Evolutionary conservation across 1,284 basidiomycete genomes (phyloP), one percentile per base, ranked within the genome.

Genomic region (Bondarzewia mesenterica): DNA sequence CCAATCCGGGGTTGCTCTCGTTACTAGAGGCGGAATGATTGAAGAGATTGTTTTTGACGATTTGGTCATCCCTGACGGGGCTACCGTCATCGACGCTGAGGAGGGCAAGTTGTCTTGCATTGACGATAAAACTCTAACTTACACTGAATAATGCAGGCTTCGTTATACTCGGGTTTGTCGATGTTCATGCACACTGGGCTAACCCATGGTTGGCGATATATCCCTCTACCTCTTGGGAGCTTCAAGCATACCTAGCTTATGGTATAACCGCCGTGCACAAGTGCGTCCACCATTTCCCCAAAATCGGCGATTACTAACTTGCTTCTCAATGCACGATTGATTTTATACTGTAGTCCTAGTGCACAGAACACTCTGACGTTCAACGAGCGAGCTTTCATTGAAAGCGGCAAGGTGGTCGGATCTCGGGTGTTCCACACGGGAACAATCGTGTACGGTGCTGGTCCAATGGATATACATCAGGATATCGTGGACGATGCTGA

Each of bases 211-310:
- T 14, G 18, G 14, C 32, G n/a, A 1, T 26, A 65, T 67, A 29
- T 55, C 83, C 84, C 0, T 70, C 81, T 4, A 72, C 70, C 43
- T 84, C 83, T 2, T 87, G 84, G 83, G 83, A 87, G 56, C 69
- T 83, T 66, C 73, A 82, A 59, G 75, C 82, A 0, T 85, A 85
- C 73, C 71, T 87, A 25, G 80, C 84, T 0, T 85, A 85, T 55
- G 84, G 84, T n/a, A 74, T 87, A 7, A 87, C 84, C 0, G 85
- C 84, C 2, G 57, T 87, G 50, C 85, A 87, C 69, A 87, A 87
- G 82, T 86, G n/a, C n/a, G n/a, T n/a, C n/a, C n/a, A n/a, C n/a
- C n/a, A n/a, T n/a, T n/a, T n/a, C n/a, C n/a, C n/a, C n/a, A n/a
- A n/a, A n/a, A n/a, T n/a, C n/a, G n/a, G n/a, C n/a, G n/a, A n/a